Evolutionary conservation across 768 basidiomycete species (phyloP).

Genomic region (Sarcodon aspratus): DNA sequence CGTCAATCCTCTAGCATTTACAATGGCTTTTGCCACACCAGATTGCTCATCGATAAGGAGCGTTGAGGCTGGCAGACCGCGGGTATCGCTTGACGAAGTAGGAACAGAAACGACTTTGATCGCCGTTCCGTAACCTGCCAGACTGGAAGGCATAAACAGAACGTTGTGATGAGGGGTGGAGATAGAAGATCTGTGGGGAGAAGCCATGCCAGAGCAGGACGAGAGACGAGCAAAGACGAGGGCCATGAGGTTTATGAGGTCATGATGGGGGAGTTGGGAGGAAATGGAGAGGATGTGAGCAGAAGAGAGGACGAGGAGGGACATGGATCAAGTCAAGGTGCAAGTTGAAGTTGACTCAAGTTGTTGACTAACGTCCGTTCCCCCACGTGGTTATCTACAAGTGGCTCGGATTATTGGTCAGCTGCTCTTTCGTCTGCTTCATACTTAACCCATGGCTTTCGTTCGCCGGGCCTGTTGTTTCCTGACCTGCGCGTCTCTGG

Average conservation of each 20-base stretch:
- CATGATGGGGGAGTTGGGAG: slow-evolving; percentile 28
- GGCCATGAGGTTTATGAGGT: slow-evolving; percentile 46
- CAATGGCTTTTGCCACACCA: slow-evolving; percentile 58
- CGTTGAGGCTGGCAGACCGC: slow-evolving; percentile 69
- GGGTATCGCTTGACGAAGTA: slow-evolving; percentile 20
- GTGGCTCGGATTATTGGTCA: no score
- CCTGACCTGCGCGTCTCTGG: no score
- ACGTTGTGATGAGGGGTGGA: slow-evolving; percentile 42
- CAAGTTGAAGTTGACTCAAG: no score
- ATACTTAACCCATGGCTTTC: no score
- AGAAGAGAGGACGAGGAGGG: slow-evolving; percentile 51
- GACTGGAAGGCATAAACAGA: slow-evolving; percentile 79
- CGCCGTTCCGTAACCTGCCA: slow-evolving; percentile 39
- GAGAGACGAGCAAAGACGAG: slow-evolving; percentile 43
- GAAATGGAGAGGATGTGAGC: slow-evolving; percentile 43
- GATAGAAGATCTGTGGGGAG: slow-evolving; percentile 53
- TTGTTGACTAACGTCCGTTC: no score
- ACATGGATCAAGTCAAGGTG: no score
- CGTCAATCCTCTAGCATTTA: slow-evolving; percentile 72
- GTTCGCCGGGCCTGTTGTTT: no score
- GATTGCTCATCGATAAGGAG: slow-evolving; percentile 62
- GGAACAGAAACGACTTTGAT: slow-evolving; percentile 83
- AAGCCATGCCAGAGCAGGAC: slow-evolving; percentile 12
- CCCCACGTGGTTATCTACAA: no score
- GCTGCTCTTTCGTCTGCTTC: no score